phyloP scores from a whole-genome alignment of 176 grass and related monocot genomes.

The Areca catechu region DNA sequence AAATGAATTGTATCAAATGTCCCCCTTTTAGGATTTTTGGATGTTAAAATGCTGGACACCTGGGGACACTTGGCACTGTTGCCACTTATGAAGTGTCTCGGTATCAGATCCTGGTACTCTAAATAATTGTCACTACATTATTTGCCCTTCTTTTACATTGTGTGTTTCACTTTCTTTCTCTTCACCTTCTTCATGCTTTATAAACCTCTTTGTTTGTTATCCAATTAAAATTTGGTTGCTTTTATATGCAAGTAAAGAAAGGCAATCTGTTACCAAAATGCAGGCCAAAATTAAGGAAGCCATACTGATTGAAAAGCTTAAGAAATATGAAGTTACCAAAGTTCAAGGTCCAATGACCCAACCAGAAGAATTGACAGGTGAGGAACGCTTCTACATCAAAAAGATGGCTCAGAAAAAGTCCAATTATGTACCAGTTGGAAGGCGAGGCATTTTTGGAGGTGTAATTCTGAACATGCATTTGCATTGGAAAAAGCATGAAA shows the following conservation, averaged over 20 bases:
- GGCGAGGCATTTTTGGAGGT: constrained; percentile 74
- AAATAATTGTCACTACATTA: no score
- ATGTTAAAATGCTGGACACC: no score
- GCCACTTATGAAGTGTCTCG: no score
- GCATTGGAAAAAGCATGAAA: constrained; percentile 98
- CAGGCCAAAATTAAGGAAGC: constrained; percentile 90
- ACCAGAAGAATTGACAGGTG: constrained; percentile 45
- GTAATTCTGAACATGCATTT: constrained; percentile 98
- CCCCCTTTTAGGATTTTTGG: no score
- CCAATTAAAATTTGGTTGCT: no score
- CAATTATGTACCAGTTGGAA: constrained; percentile 90
- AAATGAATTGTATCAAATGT: no score
- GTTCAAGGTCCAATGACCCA: constrained; percentile 53
- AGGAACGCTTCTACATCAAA: constrained; percentile 80
- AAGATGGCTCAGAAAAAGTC: constrained; percentile 88
- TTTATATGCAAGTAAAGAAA: background rate
- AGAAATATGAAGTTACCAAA: constrained; percentile 64
- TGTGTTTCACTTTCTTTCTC: no score
- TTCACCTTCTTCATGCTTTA: no score
- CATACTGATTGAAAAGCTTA: constrained; percentile 61
- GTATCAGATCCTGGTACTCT: no score
- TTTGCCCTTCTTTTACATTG: no score
- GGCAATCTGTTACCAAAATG: constrained; percentile 10
- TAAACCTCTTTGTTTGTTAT: no score
- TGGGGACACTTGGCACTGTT: no score